phyloP scores from a whole-genome alignment of 2,329 filamentous ascomycete genomes.

The Metarhizium robertsii region DNA sequence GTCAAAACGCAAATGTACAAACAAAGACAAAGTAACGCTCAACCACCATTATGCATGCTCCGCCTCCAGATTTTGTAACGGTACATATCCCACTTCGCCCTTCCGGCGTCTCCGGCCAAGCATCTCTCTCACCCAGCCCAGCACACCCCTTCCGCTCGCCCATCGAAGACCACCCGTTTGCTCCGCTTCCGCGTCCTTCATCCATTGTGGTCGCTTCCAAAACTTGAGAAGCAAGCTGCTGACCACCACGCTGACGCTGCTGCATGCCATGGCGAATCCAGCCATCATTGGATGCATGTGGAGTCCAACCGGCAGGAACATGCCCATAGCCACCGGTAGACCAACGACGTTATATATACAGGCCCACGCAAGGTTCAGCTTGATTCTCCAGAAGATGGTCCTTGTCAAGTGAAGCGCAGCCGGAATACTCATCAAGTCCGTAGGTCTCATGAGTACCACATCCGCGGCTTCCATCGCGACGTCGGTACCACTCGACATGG shows the following conservation, averaged over 20 bases:
- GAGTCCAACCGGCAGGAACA: slow-evolving; percentile 83
- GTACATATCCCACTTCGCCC: slow-evolving; percentile 50
- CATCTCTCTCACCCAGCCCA: slow-evolving; percentile 33
- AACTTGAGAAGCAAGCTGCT: slow-evolving; percentile 77
- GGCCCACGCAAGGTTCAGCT: slow-evolving; percentile 85
- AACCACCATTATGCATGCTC: slow-evolving; percentile 6
- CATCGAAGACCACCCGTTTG: slow-evolving; percentile 39
- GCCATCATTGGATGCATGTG: slow-evolving; percentile 91
- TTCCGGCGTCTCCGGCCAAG: slow-evolving; percentile 27
- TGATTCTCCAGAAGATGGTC: slow-evolving; percentile 85
- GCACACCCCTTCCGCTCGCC: slow-evolving; percentile 32
- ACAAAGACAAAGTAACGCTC: background rate
- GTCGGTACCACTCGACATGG: slow-evolving; percentile 85
- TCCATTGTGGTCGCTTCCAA: slow-evolving; percentile 79
- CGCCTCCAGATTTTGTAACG: slow-evolving; percentile 42
- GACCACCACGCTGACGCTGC: slow-evolving; percentile 80
- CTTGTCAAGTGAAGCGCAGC: slow-evolving; percentile 73
- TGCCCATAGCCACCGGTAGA: slow-evolving; percentile 91
- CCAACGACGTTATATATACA: slow-evolving; percentile 89
- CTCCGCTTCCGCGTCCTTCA: slow-evolving; percentile 62
- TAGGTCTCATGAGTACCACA: slow-evolving; percentile 88
- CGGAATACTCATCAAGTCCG: slow-evolving; percentile 88
- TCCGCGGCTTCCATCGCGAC: slow-evolving; percentile 97
- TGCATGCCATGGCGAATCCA: slow-evolving; percentile 86
- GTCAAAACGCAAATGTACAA: background rate